Base-by-base conservation (phyloP, 768 basidiomycete species). In the Baorangia bicolor region DNA sequence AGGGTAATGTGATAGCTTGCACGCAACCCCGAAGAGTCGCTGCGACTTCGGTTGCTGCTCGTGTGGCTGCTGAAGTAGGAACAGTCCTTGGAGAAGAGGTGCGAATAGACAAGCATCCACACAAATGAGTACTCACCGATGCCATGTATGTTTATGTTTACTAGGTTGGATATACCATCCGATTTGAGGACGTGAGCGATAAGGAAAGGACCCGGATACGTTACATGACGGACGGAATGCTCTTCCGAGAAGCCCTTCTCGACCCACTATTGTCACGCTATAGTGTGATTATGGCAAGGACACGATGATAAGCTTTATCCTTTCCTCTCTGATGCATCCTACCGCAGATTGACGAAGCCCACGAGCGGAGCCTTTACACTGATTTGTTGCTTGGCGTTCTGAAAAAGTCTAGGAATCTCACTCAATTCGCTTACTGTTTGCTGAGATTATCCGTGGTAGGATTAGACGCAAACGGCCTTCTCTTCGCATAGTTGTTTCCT, bases 201-300 rank as follows among this genome's bases (percentile, higher is more conserved):
- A 92, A 90, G 64, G 83, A 88, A 28, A 78, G 84, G 49, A 98
- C 97, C 2, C 82, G 92, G 27, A 92, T 99, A 69, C 81, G 94
- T 39, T 99, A 98, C 71, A 82, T 98, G 84, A 99, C 97, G 31
- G 97, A 99, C 70, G 97, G 97, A 42, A 95, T 98, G 87, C 85
- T 99, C 35, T 98, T 98, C 70, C 84, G 95, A 56, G 95, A 98
- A 74, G 88, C 88, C 23, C 81, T 98, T 64, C 77, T 94, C 35
- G 96, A 99, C 67, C 97, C 97, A 18, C 72, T 98, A 28, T 79
- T 99, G 49, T 92, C 88, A 68, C 86, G 88, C 25, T 98, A 95
- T 66, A 96, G 93, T 65, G 93, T 94, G 11, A 89, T 98, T 57
- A 98, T 99, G 94, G 94, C 89, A 61, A 45, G 79, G 69, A 55